Evolutionary conservation across 257 asterid genomes (phyloP).

Genomic region (Penstemon newberryi): DNA sequence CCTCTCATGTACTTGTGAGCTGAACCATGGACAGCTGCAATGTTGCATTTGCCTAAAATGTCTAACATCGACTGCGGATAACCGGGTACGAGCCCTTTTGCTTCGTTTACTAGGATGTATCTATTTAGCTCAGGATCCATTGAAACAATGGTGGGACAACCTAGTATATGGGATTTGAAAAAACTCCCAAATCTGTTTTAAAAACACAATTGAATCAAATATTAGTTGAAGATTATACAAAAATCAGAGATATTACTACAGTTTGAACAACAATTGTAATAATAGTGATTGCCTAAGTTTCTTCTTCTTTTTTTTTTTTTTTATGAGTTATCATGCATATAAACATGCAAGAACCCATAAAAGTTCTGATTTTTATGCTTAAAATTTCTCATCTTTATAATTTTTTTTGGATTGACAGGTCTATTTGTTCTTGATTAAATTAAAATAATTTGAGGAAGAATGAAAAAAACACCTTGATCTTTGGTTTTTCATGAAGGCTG

Average conservation of each 20-base stretch:
- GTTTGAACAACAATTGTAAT: not conserved
- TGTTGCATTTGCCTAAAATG: slow-evolving; percentile 74
- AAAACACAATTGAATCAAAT: not conserved
- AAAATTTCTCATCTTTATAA: not conserved
- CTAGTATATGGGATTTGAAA: slow-evolving; percentile 77
- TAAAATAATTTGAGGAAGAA: not conserved
- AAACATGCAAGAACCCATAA: slow-evolving; percentile 30
- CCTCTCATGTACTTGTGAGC: slow-evolving; percentile 84
- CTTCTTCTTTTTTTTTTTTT: too few relatives aligned
- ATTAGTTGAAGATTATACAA: slow-evolving; percentile 9
- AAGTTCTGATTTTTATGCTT: not conserved
- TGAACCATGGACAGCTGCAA: slow-evolving; percentile 73
- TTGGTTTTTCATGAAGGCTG: slow-evolving; percentile 84
- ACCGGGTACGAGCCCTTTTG: slow-evolving; percentile 88
- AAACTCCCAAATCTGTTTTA: slow-evolving; percentile 70
- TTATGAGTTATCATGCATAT: slow-evolving; percentile 30
- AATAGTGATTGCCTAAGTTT: not conserved
- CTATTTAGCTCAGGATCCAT: slow-evolving; percentile 86
- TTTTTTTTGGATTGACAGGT: not conserved
- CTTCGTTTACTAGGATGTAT: slow-evolving; percentile 71
- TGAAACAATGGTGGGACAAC: slow-evolving; percentile 78
- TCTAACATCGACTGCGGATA: slow-evolving; percentile 85
- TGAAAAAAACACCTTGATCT: slow-evolving; percentile 66
- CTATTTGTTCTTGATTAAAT: not conserved
- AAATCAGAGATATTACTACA: slow-evolving; percentile 12